phyloP scores from a whole-genome alignment of 78 protist species.

The Dictyostelium brefeldianum region DNA sequence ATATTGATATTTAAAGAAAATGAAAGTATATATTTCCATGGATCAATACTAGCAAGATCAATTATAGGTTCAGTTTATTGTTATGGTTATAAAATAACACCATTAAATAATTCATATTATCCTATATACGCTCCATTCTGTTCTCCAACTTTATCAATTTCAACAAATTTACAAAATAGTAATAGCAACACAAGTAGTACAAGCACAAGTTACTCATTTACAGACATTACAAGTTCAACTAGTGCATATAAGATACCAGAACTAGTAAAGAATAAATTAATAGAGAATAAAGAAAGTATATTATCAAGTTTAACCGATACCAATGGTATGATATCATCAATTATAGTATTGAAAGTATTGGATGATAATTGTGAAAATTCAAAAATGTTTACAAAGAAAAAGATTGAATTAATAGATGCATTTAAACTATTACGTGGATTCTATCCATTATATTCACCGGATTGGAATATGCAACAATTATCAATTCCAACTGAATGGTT shows the following conservation, averaged over 20 bases:
- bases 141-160: conserved; percentile 43
- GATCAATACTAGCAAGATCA: not conserved
- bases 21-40: conserved; percentile 57
- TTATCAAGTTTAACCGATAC: not conserved
- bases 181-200: not conserved
- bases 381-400: conserved; percentile 14
- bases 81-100: conserved; percentile 30
- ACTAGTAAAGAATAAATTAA: not conserved
- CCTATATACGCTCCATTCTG: conserved; percentile 63
- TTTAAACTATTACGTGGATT: not conserved
- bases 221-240: not conserved
- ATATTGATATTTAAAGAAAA: not conserved
- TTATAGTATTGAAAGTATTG: not conserved
- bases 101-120: not conserved
- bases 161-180: not conserved
- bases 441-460: conserved; percentile 14
- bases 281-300: not conserved
- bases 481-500: conserved; percentile 39
- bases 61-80: conserved; percentile 14
- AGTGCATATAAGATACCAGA: not conserved
- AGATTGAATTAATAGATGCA: not conserved
- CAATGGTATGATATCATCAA: not conserved
- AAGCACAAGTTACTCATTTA: too few relatives aligned
- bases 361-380: conserved; percentile 10
- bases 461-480: conserved; percentile 19